Evolutionary conservation across 441 rosid species (phyloP), one percentile per base, ranked within the genome.

Genomic region (Populus tomentosa): DNA sequence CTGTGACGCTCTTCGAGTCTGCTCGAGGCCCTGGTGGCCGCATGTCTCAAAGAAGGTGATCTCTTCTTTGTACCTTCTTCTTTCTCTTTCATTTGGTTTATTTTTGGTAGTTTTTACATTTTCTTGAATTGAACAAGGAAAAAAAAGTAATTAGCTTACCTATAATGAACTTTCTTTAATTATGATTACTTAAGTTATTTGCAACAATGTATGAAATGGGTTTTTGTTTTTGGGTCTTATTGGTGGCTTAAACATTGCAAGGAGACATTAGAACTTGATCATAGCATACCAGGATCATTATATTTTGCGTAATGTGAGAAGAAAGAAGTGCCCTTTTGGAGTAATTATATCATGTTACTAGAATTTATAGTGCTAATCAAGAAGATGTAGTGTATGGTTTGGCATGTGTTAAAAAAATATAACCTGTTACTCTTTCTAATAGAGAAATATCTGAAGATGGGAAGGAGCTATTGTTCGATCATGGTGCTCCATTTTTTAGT

Each of bases 11-110:
- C 69, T 92, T 94, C 86, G 93, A 92, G 3, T 86, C 92, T 11
- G 94, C 90, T 77, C 86, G 94, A 78, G 95, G 93, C 62, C 94
- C 98, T 16, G 98, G 93, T 62, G 98, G 94, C 59, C 93, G 95
- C 38, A 91, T 89, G 93, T 90, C 97, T 65, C 98, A 89, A 76
- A 87, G 95, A 84, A 94, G 94, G 97, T 88, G 56, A 81, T 42
- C 71, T 73, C 71, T 26, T 56, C 24, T 56, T 20, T n/a, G 4
- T 14, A 11, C n/a, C 8, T 56, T 20, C 23, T 0, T 21, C 75
- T 46, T 23, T 36, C 11, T 66, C 42, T 24, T 28, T 16, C 30
- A 23, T 36, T 20, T 38, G 14, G 23, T 50, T 42, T 16, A 64
- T 26, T 7, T 42, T 72, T 28, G 64, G 33, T 50, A 46, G 18